phyloP scores from a whole-genome alignment of 495 filamentous ascomycete species.

The Delitschia confertaspora region DNA sequence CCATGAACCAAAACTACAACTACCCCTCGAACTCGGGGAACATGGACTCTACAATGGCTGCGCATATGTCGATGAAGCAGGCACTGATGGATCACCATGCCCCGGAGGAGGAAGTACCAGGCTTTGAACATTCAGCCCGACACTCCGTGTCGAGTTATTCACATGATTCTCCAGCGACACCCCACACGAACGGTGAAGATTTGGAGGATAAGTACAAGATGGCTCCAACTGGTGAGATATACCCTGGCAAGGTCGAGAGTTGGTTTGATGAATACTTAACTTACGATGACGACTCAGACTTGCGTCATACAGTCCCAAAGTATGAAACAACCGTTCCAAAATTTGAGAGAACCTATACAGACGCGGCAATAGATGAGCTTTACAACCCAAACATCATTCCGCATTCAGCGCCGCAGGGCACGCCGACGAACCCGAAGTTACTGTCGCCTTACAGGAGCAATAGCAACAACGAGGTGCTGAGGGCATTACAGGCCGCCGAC shows the following conservation, averaged over 20 bases:
- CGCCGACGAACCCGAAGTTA: constrained; percentile 36
- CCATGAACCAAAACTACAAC: constrained; percentile 15
- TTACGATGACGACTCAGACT: constrained; percentile 32
- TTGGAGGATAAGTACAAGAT: constrained; percentile 37
- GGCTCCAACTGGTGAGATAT: constrained; percentile 31
- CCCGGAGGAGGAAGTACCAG: constrained; percentile 35
- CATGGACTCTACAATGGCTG: constrained; percentile 36
- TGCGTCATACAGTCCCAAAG: no score
- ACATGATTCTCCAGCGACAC: constrained; percentile 49
- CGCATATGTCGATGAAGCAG: constrained; percentile 47
- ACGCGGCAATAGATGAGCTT: constrained; percentile 75
- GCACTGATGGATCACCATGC: constrained; percentile 46
- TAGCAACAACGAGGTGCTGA: constrained; percentile 55
- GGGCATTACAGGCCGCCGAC: constrained; percentile 70
- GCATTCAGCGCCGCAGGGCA: constrained; percentile 30
- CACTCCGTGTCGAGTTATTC: constrained; percentile 48
- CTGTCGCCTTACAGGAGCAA: constrained; percentile 47
- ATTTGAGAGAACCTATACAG: constrained; percentile 76
- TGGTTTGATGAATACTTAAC: constrained; percentile 59
- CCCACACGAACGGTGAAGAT: constrained; percentile 47
- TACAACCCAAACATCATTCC: constrained; percentile 60
- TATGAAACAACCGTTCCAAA: constrained; percentile 55
- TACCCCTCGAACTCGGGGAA: constrained; percentile 15
- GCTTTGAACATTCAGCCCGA: constrained; percentile 42
- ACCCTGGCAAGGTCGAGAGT: constrained; percentile 33